Evolutionary conservation across 768 basidiomycete species (phyloP).

Genomic region (Tylopilus sp.): DNA sequence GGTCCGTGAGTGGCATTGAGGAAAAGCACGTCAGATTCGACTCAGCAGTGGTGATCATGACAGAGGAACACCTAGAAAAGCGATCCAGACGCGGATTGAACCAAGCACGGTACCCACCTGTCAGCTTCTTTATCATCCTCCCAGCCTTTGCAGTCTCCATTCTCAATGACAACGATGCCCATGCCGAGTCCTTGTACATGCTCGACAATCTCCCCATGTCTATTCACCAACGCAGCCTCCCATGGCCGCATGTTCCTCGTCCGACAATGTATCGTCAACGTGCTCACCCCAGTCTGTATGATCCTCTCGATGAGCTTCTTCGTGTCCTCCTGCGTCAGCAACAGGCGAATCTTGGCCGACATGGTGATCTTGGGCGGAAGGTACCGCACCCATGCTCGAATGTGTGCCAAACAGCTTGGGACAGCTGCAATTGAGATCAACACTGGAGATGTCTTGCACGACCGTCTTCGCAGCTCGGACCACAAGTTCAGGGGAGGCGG

Average conservation of each 20-base stretch:
- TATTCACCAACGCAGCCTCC: conserved; percentile 73
- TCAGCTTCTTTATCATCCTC: conserved; percentile 71
- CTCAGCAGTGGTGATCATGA: conserved; percentile 97
- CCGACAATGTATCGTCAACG: conserved; percentile 92
- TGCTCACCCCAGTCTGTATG: conserved; percentile 80
- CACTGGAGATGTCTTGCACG: conserved; percentile 83
- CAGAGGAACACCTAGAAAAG: conserved; percentile 66
- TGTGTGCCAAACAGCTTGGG: conserved; percentile 95
- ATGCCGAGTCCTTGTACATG: conserved; percentile 72
- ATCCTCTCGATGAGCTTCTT: conserved; percentile 86
- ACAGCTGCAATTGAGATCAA: conserved; percentile 98
- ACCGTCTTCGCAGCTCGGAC: conserved; percentile 89
- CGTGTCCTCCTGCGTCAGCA: conserved; percentile 85
- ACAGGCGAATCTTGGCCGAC: conserved; percentile 90
- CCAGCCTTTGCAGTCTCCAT: conserved; percentile 85
- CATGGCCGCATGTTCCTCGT: conserved; percentile 87
- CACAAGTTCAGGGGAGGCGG: conserved; percentile 84
- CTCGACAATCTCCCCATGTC: conserved; percentile 82
- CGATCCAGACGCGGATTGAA: not conserved
- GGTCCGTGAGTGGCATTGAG: conserved; percentile 58
- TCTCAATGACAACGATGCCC: conserved; percentile 87
- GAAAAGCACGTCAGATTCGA: conserved; percentile 89
- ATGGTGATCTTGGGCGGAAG: conserved; percentile 80
- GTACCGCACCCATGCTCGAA: conserved; percentile 89
- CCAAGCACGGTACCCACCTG: conserved; percentile 47